A percentile compares a stretch with the other conserved stretches of the same genome.
Evolutionary conservation across 495 filamentous ascomycete genomes (phyloP).

Genomic region (Podospora comata): DNA sequence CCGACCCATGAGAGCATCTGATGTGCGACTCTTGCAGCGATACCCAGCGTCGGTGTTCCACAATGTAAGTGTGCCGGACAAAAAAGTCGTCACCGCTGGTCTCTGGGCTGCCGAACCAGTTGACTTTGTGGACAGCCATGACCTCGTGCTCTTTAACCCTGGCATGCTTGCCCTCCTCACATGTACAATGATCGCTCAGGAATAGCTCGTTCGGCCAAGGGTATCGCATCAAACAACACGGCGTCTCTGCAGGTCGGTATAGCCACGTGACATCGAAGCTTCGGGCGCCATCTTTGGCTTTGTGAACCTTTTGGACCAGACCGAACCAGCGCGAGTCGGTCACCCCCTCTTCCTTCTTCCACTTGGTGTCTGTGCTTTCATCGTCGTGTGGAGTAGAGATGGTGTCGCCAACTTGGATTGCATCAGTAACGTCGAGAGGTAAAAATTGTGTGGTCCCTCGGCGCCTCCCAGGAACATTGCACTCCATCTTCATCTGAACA

Average conservation of each 20-base stretch:
- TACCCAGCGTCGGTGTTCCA: conserved; percentile 46
- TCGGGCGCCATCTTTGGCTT: conserved; percentile 30
- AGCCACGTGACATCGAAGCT: conserved; percentile 66
- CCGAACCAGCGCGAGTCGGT: conserved; percentile 57
- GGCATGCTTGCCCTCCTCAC: conserved; percentile 39
- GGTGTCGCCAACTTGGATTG: conserved; percentile 38
- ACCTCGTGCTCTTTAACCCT: conserved; percentile 52
- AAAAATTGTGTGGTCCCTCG: conserved; percentile 2
- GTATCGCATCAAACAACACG: conserved; percentile 60
- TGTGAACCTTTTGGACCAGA: conserved; percentile 57
- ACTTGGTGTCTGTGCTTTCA: conserved; percentile 45
- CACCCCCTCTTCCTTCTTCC: conserved; percentile 48
- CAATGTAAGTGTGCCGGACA: conserved; percentile 63
- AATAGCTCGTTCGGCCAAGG: conserved; percentile 69
- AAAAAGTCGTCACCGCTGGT: conserved; percentile 51
- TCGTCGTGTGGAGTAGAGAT: conserved; percentile 44
- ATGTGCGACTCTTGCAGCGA: conserved; percentile 51
- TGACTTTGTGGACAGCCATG: conserved; percentile 49
- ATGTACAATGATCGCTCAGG: conserved; percentile 73
- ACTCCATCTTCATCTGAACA: neutral
- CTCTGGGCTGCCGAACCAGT: conserved; percentile 51
- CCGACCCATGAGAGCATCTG: conserved; percentile 31
- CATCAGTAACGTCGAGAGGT: conserved; percentile 10
- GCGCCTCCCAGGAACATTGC: neutral
- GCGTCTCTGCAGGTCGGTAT: conserved; percentile 65